Conservation (phyloP, 129 eudicot genomes). For the Saussurea involucrata region DNA sequence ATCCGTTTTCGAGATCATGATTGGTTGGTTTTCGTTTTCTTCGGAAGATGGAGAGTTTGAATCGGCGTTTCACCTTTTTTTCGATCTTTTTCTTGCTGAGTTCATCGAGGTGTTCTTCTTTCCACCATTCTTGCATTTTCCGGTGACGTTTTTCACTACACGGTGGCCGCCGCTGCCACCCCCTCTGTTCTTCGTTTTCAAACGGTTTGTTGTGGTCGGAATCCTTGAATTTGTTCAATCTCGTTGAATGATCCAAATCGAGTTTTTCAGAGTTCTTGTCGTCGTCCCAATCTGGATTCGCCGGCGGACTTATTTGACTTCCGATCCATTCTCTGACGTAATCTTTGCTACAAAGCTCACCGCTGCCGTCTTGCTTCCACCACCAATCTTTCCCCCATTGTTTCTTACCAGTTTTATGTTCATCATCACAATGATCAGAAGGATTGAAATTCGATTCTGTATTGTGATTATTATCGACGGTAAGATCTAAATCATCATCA, state of each 20-base stretch:
- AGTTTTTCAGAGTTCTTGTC: constrained; percentile 40
- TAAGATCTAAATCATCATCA: constrained; percentile 43
- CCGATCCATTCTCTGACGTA: constrained; percentile 98
- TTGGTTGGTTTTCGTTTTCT: constrained; percentile 26
- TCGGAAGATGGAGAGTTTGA: constrained; percentile 37
- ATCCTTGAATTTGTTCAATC: constrained; percentile 34
- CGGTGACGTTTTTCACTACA: constrained; percentile 28
- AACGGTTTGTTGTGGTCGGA: constrained; percentile 15
- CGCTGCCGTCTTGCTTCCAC: constrained; percentile 98
- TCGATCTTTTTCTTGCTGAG: constrained; percentile 48
- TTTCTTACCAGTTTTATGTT: constrained; percentile 30
- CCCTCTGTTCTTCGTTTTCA: constrained; percentile 30
- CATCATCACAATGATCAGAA: constrained; percentile 24
- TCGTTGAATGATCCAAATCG: constrained; percentile 24
- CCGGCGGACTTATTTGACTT: constrained; percentile 67
- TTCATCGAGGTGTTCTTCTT: constrained; percentile 79
- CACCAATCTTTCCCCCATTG: constrained; percentile 99
- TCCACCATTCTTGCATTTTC: constrained; percentile 99
- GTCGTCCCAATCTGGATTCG: constrained; percentile 68
- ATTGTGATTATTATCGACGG: constrained; percentile 41
- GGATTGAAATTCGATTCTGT: constrained; percentile 41
- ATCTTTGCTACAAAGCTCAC: constrained; percentile 77
- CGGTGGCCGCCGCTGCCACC: constrained; percentile 21
- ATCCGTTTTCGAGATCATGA: constrained; percentile 14
- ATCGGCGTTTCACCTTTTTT: constrained; percentile 39